Percentiles rank a stretch among this genome's conserved stretches.
phyloP scores from a whole-genome alignment of 2,329 filamentous ascomycete species.

The Helicocarpus griseus region DNA sequence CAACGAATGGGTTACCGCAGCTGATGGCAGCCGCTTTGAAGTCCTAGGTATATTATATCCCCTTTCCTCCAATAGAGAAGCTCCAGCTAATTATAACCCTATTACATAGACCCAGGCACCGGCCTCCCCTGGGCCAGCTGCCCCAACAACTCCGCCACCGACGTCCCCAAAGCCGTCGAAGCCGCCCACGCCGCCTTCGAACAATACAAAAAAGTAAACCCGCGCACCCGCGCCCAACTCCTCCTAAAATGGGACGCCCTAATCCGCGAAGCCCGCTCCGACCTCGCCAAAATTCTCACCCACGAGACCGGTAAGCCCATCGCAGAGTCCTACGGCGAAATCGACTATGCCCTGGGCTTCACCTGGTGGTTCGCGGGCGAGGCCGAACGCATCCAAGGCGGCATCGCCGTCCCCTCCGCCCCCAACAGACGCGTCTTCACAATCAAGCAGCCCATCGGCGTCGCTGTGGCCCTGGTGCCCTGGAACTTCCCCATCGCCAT shows the following conservation, averaged over 20 bases:
- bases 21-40: conserved; percentile 41
- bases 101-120: conserved; percentile 40
- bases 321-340: conserved; percentile 64
- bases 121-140: conserved; percentile 43
- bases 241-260: conserved; percentile 57
- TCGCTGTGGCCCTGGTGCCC: conserved; percentile 73
- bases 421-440: conserved; percentile 68
- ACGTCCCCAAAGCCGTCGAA: conserved; percentile 52
- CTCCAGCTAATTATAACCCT: conserved; percentile 4
- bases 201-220: conserved; percentile 50
- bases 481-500: conserved; percentile 83
- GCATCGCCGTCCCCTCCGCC: conserved; percentile 61
- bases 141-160: conserved; percentile 43
- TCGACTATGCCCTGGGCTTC: conserved; percentile 63
- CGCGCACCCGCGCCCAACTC: conserved; percentile 51
- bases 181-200: conserved; percentile 53
- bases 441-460: conserved; percentile 73
- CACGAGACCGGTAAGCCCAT: conserved; percentile 85
- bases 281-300: conserved; percentile 73
- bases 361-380: conserved; percentile 77
- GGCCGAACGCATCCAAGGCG: conserved; percentile 63
- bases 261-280: conserved; percentile 53
- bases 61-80: background rate
- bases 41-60: conserved; percentile 30
- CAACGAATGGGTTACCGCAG: conserved; percentile 38